Conservation (phyloP, 345 rosid genomes). For the Gossypium turneri region DNA sequence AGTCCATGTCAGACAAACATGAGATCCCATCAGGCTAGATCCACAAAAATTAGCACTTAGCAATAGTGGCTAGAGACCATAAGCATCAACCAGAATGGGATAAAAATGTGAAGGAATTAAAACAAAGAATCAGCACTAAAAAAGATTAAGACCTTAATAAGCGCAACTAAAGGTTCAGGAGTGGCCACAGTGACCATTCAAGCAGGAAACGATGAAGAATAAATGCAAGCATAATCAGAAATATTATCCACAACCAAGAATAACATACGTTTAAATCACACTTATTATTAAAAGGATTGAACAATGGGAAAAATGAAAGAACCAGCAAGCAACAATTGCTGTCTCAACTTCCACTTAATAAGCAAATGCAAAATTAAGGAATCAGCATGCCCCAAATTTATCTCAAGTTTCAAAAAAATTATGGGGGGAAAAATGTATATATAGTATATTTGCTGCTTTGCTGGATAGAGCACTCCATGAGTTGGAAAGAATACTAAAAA, state of each 20-base stretch:
- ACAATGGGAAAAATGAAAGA: neutral
- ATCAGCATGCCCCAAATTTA: neutral
- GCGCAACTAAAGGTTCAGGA: neutral
- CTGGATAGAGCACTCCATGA: neutral
- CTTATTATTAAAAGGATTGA: neutral
- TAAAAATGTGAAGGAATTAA: neutral
- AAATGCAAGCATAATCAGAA: neutral
- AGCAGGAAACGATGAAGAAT: neutral
- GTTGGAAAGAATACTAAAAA: neutral
- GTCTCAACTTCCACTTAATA: neutral
- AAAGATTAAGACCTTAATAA: neutral
- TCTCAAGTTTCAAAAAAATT: neutral
- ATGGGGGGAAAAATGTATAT: neutral
- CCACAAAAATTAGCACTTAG: neutral
- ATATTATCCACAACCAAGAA: neutral
- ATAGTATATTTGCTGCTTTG: neutral
- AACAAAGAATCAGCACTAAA: neutral
- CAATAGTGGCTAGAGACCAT: neutral
- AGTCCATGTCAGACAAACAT: neutral
- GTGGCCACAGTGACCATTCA: neutral
- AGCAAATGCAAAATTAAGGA: neutral
- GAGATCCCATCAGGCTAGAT: constrained; percentile 1
- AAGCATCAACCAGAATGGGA: neutral
- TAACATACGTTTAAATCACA: neutral
- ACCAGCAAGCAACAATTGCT: neutral